Base-by-base conservation (phyloP, 2,329 filamentous ascomycete species). In the Aspergillus arachidicola region DNA sequence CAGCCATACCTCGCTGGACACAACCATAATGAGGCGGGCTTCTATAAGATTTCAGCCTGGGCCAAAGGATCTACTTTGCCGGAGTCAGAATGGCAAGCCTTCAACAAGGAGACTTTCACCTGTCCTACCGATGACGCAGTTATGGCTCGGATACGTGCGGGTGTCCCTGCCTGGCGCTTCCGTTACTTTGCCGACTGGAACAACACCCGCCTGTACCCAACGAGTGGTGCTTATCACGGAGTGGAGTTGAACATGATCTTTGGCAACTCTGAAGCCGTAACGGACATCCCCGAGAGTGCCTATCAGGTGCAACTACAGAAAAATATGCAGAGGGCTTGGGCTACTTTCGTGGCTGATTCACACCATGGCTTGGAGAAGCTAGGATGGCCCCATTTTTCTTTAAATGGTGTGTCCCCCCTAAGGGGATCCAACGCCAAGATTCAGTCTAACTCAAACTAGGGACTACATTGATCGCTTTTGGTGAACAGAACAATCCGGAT, bases 111-210 rank as follows among this genome's bases (percentile, higher is more conserved):
- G 28, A 81, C 79, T 0, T 84, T 83, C 50, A 80, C 80, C 4
- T 85, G 83, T 36, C 80, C 83, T 2, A 78, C 79, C 12, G 71
- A 75, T 1, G 73, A 76, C 59, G 78, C 81, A 21, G 80, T 77
- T 4, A 62, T 66, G 2, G 76, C 76, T 1, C 79, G 81, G 10
- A 68, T 68, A 0, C 50, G 59, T 0, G 67, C 78, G 26, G 73
- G 70, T 7, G 74, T 83, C 2, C 73, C 80, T 0, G 70, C 78
- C 6, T 85, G 81, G 79, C 75, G 75, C 2, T 83, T 80, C 50
- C 80, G 82, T 36, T 85, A 83, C 67, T 76, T 81, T 57, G 83
- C 77, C n/a, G 81, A 85, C 66, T 85, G 82, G 80, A 65, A 79
- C 36, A 85, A 84, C 62, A 79, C 80, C 1, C 74, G 81, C 0